Evolutionary conservation across 1,284 basidiomycete genomes (phyloP), one percentile per base, ranked within the genome.

Genomic region (Rhodofomes roseus): DNA sequence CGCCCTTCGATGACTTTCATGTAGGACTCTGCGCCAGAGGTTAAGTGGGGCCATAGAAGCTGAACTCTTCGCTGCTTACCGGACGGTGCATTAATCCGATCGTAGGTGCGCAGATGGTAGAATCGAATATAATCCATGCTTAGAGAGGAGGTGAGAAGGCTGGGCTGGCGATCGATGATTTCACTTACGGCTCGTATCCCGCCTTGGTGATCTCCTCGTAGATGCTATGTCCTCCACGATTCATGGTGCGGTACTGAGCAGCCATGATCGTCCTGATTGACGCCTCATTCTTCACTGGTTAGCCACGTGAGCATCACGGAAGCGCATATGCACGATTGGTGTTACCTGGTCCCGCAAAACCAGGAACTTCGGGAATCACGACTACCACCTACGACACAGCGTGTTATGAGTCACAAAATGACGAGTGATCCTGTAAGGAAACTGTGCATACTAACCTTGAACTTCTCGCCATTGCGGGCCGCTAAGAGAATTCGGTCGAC

Each of bases 31-130:
- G 62, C 1, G 39, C 7, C 1, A 25, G 48, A 14, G 2, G 39
- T 29, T 37, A 22, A 34, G 53, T 18, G 9, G 1, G 31, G 25
- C 18, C 7, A 23, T 23, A 25, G 23, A 18, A 16, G 25, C 25
- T 2, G 55, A n/a, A 7, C 9, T 41, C 60, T 55, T 70, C 79
- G 60, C 7, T 16, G n/a, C 50, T 36, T 56, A 86, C 87, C 72
- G 60, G 78, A 73, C 3, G 92, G 93, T 0, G 88, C 87, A 70
- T 96, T 96, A 74, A 98, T 93, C 29, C 95, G 82, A 71, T 98
- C 96, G 72, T 96, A 97, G 1, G 88, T 80, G 43, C 95, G 83
- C 36, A 98, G 79, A 73, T 97, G 93, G 76, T 92, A 97, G 81
- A 96, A 93, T 22, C 89, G 82, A 65, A 93, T 90, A 71, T 89